Evolutionary conservation across 1,139 yeast species (phyloP).

Genomic region (Candida sp.): DNA sequence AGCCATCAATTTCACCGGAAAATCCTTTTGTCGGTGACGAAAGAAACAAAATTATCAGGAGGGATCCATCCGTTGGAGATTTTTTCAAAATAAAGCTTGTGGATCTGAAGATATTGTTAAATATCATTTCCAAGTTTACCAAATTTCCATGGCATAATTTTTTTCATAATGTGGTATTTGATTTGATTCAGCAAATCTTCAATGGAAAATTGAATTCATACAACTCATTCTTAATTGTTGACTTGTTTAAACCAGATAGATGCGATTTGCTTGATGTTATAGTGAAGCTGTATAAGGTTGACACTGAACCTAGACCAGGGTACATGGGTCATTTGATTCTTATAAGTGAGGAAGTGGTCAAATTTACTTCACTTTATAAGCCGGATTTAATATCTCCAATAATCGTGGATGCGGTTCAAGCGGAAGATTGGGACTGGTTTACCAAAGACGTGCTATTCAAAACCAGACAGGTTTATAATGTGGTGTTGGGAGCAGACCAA

Average conservation of each 20-base stretch:
- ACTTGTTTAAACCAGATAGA: constrained; percentile 28
- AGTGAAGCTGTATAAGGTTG: constrained; percentile 23
- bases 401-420: constrained; percentile 34
- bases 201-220: constrained; percentile 48
- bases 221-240: constrained; percentile 45
- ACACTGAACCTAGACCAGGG: constrained; percentile 36
- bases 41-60: constrained; percentile 29
- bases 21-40: constrained; percentile 45
- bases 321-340: constrained; percentile 70
- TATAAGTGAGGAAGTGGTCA: constrained; percentile 65
- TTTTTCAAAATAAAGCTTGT: constrained; percentile 38
- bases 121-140: constrained; percentile 35
- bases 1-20: constrained; percentile 43
- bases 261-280: constrained; percentile 35
- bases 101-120: constrained; percentile 36
- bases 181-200: constrained; percentile 45
- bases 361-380: constrained; percentile 45
- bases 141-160: constrained; percentile 47
- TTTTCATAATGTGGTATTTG: constrained; percentile 50
- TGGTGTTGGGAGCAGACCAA: constrained; percentile 41
- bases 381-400: constrained; percentile 46
- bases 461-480: constrained; percentile 46
- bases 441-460: constrained; percentile 39
- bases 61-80: constrained; percentile 42
- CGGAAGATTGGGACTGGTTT: constrained; percentile 45